phyloP scores from a whole-genome alignment of 495 filamentous ascomycete genomes.

The Penicillium chermesinum region DNA sequence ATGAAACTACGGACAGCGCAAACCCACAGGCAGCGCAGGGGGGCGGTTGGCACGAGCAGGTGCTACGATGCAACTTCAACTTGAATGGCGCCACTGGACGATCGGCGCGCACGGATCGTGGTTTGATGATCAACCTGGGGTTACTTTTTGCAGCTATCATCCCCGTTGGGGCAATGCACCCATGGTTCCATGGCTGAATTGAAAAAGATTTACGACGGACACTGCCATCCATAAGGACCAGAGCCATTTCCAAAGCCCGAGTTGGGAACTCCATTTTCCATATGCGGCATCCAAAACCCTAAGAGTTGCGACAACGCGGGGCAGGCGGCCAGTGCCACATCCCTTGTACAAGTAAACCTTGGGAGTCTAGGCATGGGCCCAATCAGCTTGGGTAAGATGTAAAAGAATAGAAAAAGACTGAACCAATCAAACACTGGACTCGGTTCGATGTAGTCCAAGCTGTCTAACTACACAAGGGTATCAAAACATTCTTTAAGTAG shows the following conservation, averaged over 20 bases:
- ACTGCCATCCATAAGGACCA: too few species aligned
- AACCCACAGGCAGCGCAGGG: too few species aligned
- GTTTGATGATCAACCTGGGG: conserved; percentile 6
- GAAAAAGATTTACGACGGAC: too few species aligned
- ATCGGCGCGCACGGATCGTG: conserved; percentile 12
- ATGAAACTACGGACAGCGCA: too few species aligned
- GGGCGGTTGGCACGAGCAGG: neutral
- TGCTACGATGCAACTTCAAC: conserved; percentile 3
- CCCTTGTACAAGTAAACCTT: too few species aligned
- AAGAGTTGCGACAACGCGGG: too few species aligned
- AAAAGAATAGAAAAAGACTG: too few species aligned
- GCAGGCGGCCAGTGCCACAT: conserved; percentile 5
- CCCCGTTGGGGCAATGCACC: neutral
- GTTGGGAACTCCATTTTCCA: neutral
- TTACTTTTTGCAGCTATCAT: neutral
- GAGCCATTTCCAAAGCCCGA: neutral
- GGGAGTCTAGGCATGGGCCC: too few species aligned
- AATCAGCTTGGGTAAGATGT: too few species aligned
- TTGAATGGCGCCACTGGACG: conserved; percentile 6
- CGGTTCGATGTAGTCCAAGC: too few species aligned
- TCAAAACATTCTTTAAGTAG: neutral
- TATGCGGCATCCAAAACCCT: neutral
- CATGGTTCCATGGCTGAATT: neutral
- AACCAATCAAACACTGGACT: too few species aligned
- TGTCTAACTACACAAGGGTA: too few species aligned